A percentile compares a stretch with the other conserved stretches of the same genome.
These are phyloP conservation scores for Neofusicoccum sp. DNA, from an alignment of 2,329 filamentous ascomycete species.

Conservation along the genomic window DNA sequence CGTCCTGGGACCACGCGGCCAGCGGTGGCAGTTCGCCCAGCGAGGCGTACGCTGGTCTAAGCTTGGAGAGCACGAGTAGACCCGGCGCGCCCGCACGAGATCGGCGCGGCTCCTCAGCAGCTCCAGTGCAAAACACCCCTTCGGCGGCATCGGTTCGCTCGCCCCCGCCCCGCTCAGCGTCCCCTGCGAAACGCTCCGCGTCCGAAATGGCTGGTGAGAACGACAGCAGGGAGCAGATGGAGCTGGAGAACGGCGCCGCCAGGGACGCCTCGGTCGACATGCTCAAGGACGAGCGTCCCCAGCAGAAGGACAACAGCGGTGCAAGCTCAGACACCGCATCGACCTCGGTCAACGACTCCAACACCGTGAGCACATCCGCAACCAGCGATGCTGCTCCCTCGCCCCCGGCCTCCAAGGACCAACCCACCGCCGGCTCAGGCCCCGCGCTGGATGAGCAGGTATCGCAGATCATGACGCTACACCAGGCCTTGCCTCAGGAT, in stretches of 20 bases:
- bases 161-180: slow-evolving; percentile 48
- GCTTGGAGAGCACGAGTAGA: slow-evolving; percentile 45
- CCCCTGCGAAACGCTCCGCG: slow-evolving; percentile 59
- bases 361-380: slow-evolving; percentile 18
- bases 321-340: slow-evolving; percentile 35
- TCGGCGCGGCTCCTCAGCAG: slow-evolving; percentile 29
- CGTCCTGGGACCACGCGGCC: slow-evolving; percentile 37
- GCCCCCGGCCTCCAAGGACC: slow-evolving; percentile 3
- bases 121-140: slow-evolving; percentile 13
- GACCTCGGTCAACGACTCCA: slow-evolving; percentile 19
- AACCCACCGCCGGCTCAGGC: background rate
- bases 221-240: slow-evolving; percentile 34
- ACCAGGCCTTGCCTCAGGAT: slow-evolving; percentile 62
- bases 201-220: slow-evolving; percentile 54
- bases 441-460: slow-evolving; percentile 67
- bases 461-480: slow-evolving; percentile 66
- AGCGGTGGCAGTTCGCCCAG: slow-evolving; percentile 51
- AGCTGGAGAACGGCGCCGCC: slow-evolving; percentile 36
- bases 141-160: slow-evolving; percentile 21
- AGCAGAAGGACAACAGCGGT: slow-evolving; percentile 30
- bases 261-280: slow-evolving; percentile 49
- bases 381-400: slow-evolving; percentile 21
- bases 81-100: slow-evolving; percentile 29
- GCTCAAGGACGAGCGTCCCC: slow-evolving; percentile 32
- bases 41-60: slow-evolving; percentile 56